Evolutionary conservation across 2,329 filamentous ascomycete species (phyloP).

Genomic region (Calonectria pseudoturangicola): DNA sequence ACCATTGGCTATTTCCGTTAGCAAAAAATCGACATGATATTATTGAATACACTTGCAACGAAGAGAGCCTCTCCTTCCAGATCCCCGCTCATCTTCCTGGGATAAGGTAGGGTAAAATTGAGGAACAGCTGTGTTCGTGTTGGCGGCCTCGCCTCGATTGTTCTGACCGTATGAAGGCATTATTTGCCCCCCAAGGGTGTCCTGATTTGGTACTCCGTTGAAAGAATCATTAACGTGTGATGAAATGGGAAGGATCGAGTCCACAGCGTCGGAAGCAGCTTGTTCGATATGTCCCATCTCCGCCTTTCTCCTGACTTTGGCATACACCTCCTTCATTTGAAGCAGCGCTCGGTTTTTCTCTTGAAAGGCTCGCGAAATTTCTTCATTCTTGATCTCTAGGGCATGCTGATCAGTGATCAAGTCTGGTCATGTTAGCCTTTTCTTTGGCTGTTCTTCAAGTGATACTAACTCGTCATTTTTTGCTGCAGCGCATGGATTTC

Average conservation of each 20-base stretch:
- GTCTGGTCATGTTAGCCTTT: slow-evolving; percentile 57
- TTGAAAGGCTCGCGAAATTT: slow-evolving; percentile 78
- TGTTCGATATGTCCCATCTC: slow-evolving; percentile 73
- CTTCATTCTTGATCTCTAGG: slow-evolving; percentile 82
- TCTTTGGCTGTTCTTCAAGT: background rate
- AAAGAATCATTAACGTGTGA: slow-evolving; percentile 40
- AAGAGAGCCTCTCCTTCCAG: slow-evolving; percentile 36
- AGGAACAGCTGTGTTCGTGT: slow-evolving; percentile 43
- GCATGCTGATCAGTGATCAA: slow-evolving; percentile 77
- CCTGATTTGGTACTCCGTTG: slow-evolving; percentile 26
- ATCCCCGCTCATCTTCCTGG: slow-evolving; percentile 47
- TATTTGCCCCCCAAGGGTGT: slow-evolving; percentile 12
- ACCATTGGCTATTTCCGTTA: slow-evolving; percentile 42
- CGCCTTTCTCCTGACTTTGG: slow-evolving; percentile 74
- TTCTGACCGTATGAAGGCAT: slow-evolving; percentile 40
- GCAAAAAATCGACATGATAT: background rate
- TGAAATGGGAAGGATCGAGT: slow-evolving; percentile 51
- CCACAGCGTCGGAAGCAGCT: slow-evolving; percentile 69
- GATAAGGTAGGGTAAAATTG: slow-evolving; percentile 37
- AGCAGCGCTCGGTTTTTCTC: slow-evolving; percentile 83
- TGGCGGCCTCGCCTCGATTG: slow-evolving; percentile 45
- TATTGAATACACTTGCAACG: slow-evolving; percentile 40
- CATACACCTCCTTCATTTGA: slow-evolving; percentile 80
- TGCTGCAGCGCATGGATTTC: slow-evolving; percentile 81
- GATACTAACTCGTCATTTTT: slow-evolving; percentile 75